These are phyloP conservation scores for Alternaria brassicae DNA, from an alignment of 2,329 filamentous ascomycete genomes.

Conservation along the genomic window DNA sequence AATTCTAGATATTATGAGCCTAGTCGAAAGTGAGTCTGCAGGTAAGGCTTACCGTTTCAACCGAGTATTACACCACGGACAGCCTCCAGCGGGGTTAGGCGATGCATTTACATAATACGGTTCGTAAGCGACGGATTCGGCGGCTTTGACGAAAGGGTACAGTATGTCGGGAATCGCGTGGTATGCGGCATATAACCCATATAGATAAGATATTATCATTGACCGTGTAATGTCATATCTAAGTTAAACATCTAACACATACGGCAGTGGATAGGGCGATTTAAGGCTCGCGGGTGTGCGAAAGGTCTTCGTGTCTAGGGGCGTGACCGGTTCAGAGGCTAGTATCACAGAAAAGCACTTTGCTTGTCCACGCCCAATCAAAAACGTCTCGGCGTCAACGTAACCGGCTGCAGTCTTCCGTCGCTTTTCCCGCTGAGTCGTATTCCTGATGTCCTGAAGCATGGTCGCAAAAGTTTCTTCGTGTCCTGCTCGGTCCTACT, in stretches of 20 bases:
- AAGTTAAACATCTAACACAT: background rate
- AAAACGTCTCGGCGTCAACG: background rate
- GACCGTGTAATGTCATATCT: background rate
- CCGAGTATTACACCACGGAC: background rate
- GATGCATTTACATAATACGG: background rate
- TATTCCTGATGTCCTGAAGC: background rate
- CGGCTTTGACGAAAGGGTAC: background rate
- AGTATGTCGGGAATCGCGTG: background rate
- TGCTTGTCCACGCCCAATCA: conserved; percentile 1
- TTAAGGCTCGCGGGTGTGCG: background rate
- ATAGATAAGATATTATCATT: background rate
- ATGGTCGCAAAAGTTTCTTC: conserved; percentile 1
- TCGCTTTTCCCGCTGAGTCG: background rate
- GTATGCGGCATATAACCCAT: background rate
- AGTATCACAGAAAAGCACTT: background rate
- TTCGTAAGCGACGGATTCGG: background rate
- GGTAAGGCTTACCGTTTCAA: background rate
- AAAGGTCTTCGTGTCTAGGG: background rate
- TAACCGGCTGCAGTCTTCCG: background rate
- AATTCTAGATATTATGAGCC: background rate
- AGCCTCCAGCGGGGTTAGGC: background rate
- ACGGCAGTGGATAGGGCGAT: background rate
- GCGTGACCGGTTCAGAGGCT: background rate
- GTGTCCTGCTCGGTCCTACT: background rate
- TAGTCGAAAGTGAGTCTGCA: background rate